These are phyloP conservation scores for Durusdinium trenchii DNA, from an alignment of 73 alveolate genomes.

Conservation along the genomic window DNA sequence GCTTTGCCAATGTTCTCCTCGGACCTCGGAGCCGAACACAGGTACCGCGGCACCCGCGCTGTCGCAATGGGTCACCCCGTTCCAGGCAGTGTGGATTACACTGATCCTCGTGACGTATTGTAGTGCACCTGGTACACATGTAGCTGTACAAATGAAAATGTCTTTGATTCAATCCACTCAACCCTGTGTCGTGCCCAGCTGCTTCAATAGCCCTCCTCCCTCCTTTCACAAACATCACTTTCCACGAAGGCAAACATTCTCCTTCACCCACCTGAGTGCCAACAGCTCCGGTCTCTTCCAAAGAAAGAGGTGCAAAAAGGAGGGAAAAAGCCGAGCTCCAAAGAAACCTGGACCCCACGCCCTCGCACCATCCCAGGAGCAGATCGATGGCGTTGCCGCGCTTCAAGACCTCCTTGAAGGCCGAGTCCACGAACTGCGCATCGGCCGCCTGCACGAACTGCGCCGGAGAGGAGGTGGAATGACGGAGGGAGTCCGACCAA, in stretches of 20 bases:
- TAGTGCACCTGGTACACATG: no score
- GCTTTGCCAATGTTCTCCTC: slow-evolving; percentile 45
- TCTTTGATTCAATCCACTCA: no score
- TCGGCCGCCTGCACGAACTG: slow-evolving; percentile 70
- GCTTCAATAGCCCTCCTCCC: background rate
- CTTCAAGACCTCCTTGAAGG: slow-evolving; percentile 74
- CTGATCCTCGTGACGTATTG: no score
- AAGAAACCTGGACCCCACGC: background rate
- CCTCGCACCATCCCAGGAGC: background rate
- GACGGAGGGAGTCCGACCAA: background rate
- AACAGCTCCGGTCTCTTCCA: background rate
- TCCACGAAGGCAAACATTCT: background rate
- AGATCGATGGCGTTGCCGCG: slow-evolving; percentile 85
- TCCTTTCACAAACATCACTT: background rate
- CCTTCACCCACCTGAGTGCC: no score
- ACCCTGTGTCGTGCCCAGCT: background rate
- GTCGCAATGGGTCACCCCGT: no score
- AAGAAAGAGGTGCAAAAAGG: no score
- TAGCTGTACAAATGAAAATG: no score
- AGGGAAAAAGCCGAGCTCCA: no score
- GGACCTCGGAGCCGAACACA: slow-evolving; percentile 8
- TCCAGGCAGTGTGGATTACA: no score
- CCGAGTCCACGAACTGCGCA: slow-evolving; percentile 84
- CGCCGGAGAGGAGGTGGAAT: background rate
- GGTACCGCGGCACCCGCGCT: no score